phyloP scores from a whole-genome alignment of 2,329 filamentous ascomycete species.

The Colletotrichum acutatum region DNA sequence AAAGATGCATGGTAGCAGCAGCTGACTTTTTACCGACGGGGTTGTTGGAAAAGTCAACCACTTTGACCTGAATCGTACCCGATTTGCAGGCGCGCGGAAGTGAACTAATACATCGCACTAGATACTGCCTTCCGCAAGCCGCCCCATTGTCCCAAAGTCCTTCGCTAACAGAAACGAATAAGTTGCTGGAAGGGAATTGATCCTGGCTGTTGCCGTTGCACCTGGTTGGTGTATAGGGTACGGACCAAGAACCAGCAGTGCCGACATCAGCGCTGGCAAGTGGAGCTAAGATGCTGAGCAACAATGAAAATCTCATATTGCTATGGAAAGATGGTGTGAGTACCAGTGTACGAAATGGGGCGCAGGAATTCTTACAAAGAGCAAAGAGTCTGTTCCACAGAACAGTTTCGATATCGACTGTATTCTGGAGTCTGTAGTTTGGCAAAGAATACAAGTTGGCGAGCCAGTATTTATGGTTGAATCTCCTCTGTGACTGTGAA shows the following conservation, averaged over 20 bases:
- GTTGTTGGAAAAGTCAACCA: too few species aligned
- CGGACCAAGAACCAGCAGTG: not conserved
- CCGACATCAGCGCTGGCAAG: not conserved
- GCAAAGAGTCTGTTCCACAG: not conserved
- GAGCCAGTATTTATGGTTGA: too few species aligned
- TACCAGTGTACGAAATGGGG: not conserved
- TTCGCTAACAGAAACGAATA: not conserved
- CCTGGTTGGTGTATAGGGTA: not conserved
- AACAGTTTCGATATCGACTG: not conserved
- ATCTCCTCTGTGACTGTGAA: too few species aligned
- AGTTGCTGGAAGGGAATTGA: not conserved
- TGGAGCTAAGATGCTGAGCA: not conserved
- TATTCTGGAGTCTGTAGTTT: too few species aligned
- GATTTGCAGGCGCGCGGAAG: too few species aligned
- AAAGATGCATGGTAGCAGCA: too few species aligned
- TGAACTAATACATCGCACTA: not conserved
- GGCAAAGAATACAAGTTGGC: too few species aligned
- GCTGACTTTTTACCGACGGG: too few species aligned
- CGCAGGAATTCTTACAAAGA: not conserved
- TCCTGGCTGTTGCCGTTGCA: not conserved
- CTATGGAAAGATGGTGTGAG: not conserved
- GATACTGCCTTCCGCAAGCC: not conserved
- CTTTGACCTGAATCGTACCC: too few species aligned
- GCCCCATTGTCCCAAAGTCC: not conserved
- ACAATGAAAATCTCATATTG: not conserved